Evolutionary conservation across 768 basidiomycete genomes (phyloP), one percentile per base, ranked within the genome.

Genomic region (Trametes elegans): DNA sequence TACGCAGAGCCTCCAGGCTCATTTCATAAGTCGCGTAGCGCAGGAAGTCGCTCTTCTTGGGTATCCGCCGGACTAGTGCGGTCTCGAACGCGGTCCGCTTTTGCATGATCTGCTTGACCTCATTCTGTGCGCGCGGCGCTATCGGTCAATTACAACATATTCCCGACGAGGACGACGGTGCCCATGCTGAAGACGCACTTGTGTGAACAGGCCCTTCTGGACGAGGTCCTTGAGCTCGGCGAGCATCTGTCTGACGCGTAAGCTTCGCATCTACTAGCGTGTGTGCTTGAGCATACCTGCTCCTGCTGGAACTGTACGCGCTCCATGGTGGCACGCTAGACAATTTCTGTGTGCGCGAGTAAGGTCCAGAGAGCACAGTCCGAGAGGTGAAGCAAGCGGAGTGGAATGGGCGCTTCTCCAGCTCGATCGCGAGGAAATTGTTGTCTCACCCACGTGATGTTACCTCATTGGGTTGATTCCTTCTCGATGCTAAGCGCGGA

Each of bases 11-110:
- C 68, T 97, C 94, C 40, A 97, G 78, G 10, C 80, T 80, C 84
- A 93, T 93, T 73, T 95, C 93, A 68, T 94, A 97, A 5, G 88
- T 79, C n/a, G 83, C 87, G 74, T 98, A 98, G 26, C 90, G 86
- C 67, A 96, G 72, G 72, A 85, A 97, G 71, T 98, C 94, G 10
- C 82, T 76, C 71, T 94, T 95, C 70, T 88, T 85, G 5, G 92
- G 85, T 31, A 90, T 79, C 46, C 91, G 82, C 35, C 94, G 82
- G 7, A 98, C 82, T 41, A 98, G 81, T 1, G 87, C 80, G 0
- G 81, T 86, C 74, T 98, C 94, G 66, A 90, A 92, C 32, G 74
- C 76, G 6, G 92, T 95, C 24, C 93, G 80, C 65, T 85, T 86
- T 72, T 85, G 87, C 66, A 97, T 80, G 53, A 98, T 93, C 61